Evolutionary conservation across 1,284 basidiomycete species (phyloP).

Genomic region (Pyrrhoderma noxium): DNA sequence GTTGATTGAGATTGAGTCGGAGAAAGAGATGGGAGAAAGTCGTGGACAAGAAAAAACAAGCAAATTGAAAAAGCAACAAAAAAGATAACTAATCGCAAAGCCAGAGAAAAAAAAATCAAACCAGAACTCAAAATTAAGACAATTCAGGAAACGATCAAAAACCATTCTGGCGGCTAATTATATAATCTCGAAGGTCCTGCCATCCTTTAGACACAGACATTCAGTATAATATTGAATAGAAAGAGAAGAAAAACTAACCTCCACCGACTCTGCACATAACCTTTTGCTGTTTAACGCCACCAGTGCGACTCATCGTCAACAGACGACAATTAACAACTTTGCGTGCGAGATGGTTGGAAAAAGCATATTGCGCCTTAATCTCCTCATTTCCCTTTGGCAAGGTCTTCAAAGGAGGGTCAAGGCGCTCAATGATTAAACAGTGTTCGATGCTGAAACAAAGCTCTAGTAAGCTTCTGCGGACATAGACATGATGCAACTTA

Average conservation of each 20-base stretch:
- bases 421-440: conserved; percentile 66
- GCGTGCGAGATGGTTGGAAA: conserved; percentile 61
- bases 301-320: conserved; percentile 60
- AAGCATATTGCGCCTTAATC: conserved; percentile 74
- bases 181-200: no score
- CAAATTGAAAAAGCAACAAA: no score
- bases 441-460: conserved; percentile 44
- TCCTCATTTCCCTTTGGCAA: conserved; percentile 68
- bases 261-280: conserved; percentile 84
- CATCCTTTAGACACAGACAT: no score
- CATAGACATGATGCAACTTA: not conserved
- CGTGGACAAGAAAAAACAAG: no score
- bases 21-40: no score
- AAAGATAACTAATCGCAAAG: no score
- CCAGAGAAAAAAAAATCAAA: no score
- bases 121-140: no score
- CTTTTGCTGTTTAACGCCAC: conserved; percentile 59
- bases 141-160: no score
- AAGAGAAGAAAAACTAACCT: conserved; percentile 53
- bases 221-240: not conserved
- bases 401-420: conserved; percentile 63
- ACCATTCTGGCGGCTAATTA: no score
- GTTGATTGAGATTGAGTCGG: no score
- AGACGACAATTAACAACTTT: conserved; percentile 76
- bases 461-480: not conserved